Conservation (phyloP, 768 basidiomycete species). For the Terana coerulea region DNA sequence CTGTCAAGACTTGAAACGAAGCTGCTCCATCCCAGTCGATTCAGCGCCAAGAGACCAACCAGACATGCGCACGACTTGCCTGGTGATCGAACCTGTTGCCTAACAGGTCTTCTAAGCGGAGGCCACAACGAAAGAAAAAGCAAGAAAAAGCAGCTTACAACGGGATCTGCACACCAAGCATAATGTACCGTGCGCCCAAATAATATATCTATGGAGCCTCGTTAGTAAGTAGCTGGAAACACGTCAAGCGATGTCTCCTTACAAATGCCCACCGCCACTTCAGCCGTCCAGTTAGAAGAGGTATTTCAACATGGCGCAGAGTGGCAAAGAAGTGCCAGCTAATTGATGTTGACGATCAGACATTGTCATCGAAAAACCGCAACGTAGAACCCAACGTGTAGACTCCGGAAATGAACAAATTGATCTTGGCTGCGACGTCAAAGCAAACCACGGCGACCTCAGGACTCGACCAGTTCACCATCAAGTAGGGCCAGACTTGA, state of each 20-base stretch:
- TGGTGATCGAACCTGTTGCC: too few species aligned
- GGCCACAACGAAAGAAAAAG: not conserved
- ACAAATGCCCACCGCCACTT: constrained; percentile 1
- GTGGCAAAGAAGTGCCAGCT: not conserved
- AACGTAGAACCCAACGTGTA: not conserved
- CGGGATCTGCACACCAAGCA: not conserved
- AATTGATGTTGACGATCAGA: not conserved
- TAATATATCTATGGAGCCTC: not conserved
- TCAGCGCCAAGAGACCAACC: not conserved
- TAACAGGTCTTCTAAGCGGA: too few species aligned
- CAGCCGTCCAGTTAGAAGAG: not conserved
- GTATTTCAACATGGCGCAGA: not conserved
- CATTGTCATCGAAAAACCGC: too few species aligned
- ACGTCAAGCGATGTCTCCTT: not conserved
- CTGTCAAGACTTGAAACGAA: not conserved
- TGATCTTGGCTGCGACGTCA: not conserved
- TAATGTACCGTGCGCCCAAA: not conserved
- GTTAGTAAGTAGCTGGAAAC: not conserved
- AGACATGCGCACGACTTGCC: not conserved
- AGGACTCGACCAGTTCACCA: not conserved
- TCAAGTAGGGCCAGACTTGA: not conserved
- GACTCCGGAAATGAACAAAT: not conserved
- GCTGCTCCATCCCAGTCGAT: not conserved
- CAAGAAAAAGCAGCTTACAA: not conserved
- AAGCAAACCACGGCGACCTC: not conserved